A percentile compares a stretch with the other conserved stretches of the same genome.
Conservation (phyloP, 2,329 filamentous ascomycete species). For the Chrysosporium keratinophilum region DNA sequence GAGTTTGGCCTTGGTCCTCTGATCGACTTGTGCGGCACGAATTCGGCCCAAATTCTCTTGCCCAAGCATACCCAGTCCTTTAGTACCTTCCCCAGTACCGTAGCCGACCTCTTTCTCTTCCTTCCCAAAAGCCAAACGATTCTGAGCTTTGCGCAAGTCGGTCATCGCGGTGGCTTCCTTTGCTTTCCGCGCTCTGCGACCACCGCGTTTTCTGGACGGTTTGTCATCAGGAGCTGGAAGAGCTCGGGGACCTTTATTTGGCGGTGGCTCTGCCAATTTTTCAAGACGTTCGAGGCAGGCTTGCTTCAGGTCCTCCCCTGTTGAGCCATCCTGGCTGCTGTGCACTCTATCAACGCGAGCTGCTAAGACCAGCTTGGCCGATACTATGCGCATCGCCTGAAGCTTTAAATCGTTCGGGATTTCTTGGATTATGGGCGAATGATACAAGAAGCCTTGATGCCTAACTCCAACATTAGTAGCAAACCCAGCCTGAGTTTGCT, state of each 20-base stretch:
- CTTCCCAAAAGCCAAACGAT: slow-evolving; percentile 89
- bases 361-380: slow-evolving; percentile 86
- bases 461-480: slow-evolving; percentile 86
- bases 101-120: slow-evolving; percentile 92
- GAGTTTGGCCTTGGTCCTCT: slow-evolving; percentile 83
- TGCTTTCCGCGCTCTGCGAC: slow-evolving; percentile 77
- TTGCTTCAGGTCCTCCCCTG: slow-evolving; percentile 69
- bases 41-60: slow-evolving; percentile 80
- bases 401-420: slow-evolving; percentile 80
- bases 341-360: slow-evolving; percentile 83
- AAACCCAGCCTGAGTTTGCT: slow-evolving; percentile 67
- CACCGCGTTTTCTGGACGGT: slow-evolving; percentile 82
- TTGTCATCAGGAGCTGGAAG: slow-evolving; percentile 93
- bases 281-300: slow-evolving; percentile 78
- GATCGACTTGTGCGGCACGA: slow-evolving; percentile 78
- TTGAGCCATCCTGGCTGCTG: slow-evolving; percentile 67
- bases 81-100: slow-evolving; percentile 71
- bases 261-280: slow-evolving; percentile 82
- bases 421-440: slow-evolving; percentile 76
- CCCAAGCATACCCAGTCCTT: slow-evolving; percentile 91
- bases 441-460: slow-evolving; percentile 86
- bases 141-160: slow-evolving; percentile 88
- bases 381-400: slow-evolving; percentile 89
- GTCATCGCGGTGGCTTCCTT: slow-evolving; percentile 98
- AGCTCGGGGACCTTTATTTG: slow-evolving; percentile 77